Evolutionary conservation across 1,284 basidiomycete species (phyloP).

Genomic region (Xanthoconium separans): DNA sequence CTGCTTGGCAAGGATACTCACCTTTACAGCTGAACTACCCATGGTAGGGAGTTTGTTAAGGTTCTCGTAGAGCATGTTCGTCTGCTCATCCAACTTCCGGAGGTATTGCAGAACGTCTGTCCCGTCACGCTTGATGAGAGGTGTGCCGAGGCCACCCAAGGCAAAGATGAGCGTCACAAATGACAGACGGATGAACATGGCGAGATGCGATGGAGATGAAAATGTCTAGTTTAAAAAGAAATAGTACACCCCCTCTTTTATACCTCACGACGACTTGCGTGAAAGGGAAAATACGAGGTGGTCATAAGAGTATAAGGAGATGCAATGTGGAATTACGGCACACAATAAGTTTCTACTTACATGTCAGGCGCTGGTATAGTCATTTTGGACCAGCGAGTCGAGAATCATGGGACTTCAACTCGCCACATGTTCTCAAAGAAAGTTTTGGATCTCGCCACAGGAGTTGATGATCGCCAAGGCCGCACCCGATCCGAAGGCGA

Average conservation of each 20-base stretch:
- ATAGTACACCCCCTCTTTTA: background rate
- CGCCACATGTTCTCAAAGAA: no score
- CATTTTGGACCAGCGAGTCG: background rate
- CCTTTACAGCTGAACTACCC: background rate
- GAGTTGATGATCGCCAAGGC: no score
- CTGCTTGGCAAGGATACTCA: background rate
- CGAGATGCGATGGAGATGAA: background rate
- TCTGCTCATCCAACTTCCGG: accelerated
- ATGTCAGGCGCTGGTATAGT: background rate
- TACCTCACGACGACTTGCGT: background rate
- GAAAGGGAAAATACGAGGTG: background rate
- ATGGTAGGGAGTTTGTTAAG: background rate
- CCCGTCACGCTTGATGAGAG: conserved; percentile 8
- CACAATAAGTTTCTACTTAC: background rate
- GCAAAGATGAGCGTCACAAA: conserved; percentile 10
- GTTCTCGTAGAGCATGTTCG: background rate
- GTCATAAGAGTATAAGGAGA: background rate
- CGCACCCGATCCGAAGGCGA: no score
- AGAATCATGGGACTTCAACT: no score
- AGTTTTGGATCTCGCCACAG: no score
- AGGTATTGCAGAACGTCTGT: conserved; percentile 1
- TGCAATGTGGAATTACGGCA: background rate
- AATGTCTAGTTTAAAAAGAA: no score
- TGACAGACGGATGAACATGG: conserved; percentile 12
- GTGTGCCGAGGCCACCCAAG: conserved; percentile 10